phyloP scores from a whole-genome alignment of 495 filamentous ascomycete species.

The Penicillium maclennaniae region DNA sequence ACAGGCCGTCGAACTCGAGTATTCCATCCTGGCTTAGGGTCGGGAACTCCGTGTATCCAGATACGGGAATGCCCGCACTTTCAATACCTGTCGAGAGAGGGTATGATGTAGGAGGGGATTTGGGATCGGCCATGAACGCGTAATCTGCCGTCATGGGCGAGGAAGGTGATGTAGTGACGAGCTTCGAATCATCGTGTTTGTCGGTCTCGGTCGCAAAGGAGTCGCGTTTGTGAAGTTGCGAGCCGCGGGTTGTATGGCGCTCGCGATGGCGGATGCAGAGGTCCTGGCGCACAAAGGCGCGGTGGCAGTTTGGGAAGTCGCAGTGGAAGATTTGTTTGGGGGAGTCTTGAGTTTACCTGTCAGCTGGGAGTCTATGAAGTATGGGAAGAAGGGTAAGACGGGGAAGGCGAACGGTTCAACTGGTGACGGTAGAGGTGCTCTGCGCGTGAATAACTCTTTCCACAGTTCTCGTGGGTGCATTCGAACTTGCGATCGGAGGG shows the following conservation, averaged over 20 bases:
- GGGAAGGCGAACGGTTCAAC: slow-evolving; percentile 71
- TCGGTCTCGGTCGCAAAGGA: slow-evolving; percentile 36
- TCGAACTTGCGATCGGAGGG: slow-evolving; percentile 88
- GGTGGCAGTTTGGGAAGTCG: slow-evolving; percentile 86
- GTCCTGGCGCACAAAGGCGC: slow-evolving; percentile 91
- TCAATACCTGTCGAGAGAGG: slow-evolving; percentile 29
- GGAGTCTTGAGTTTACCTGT: slow-evolving; percentile 44
- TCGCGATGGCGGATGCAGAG: slow-evolving; percentile 91
- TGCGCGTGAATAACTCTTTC: slow-evolving; percentile 93
- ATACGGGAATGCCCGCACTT: slow-evolving; percentile 11
- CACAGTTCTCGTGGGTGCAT: slow-evolving; percentile 83
- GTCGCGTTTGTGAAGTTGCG: slow-evolving; percentile 90
- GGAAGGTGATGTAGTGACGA: slow-evolving; percentile 15
- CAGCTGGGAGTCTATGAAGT: neutral
- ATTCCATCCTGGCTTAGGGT: slow-evolving; percentile 17
- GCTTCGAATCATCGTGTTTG: slow-evolving; percentile 18
- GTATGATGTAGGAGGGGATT: slow-evolving; percentile 22
- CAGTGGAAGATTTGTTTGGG: slow-evolving; percentile 96
- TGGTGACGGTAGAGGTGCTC: slow-evolving; percentile 97
- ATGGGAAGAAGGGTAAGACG: slow-evolving; percentile 4
- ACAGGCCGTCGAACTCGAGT: slow-evolving; percentile 58
- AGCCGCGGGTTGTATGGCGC: slow-evolving; percentile 92
- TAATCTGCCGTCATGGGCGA: slow-evolving; percentile 25
- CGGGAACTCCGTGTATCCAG: slow-evolving; percentile 29
- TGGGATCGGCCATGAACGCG: slow-evolving; percentile 15